Evolutionary conservation across 2,329 filamentous ascomycete genomes (phyloP), one percentile per base, ranked within the genome.

Genomic region (Claviceps pazoutovae): DNA sequence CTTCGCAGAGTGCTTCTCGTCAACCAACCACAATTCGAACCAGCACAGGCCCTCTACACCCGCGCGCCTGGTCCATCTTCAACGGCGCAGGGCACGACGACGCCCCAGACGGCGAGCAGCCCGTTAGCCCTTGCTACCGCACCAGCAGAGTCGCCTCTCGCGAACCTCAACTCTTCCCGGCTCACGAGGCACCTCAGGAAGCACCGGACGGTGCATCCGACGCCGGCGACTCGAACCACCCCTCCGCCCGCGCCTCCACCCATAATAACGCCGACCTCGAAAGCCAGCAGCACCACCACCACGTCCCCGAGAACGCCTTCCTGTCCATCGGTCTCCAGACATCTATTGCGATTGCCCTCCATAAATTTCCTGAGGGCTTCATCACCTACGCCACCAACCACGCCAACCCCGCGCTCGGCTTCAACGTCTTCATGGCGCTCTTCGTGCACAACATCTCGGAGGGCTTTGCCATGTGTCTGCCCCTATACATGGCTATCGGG

Each of bases 361-460:
- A 98, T 72, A 98, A 98, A 65, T 84, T 97, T 38, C 93, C 93
- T 1, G 93, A 84, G 61, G 82, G 82, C 21, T 85, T 85, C 64
- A 84, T 98, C 59, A 97, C 91, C 1, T 98, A 94, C 65, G 91
- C 93, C 9, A 96, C 93, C 9, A 98, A 97, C 67, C 93, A 98
- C 64, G 91, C 89, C 13, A 97, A 90, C 64, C 90, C 93, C 0
- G 74, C 78, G 0, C 79, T 98, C 0, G 93, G 93, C 19, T 82
- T 95, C 67, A 86, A 87, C 50, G 88, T 98, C 51, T 98, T 98
- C 70, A 79, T 97, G 66, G 91, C 93, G 0, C 78, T 98, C 7
- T 95, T 95, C 64, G 91, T 98, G 54, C 93, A 98, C 75, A 98
- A 97, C 70, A 95, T 98, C 61, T 90, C 88, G 30, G 93, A 98